Base-by-base conservation (phyloP, 306 rosid genomes). In the Prunus fruticosa region DNA sequence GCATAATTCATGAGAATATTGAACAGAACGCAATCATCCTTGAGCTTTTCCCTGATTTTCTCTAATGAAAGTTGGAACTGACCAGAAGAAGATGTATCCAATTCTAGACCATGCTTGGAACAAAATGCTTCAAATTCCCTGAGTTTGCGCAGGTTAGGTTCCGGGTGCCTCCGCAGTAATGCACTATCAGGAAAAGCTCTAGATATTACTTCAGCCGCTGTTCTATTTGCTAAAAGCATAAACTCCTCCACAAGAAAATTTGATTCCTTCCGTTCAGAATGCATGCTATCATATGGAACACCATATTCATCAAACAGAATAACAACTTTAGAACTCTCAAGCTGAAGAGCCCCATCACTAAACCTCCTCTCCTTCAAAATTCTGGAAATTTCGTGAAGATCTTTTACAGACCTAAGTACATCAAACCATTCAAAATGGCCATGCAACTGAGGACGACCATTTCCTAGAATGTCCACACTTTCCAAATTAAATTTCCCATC, bases 151-250 rank as follows among this genome's bases (percentile, higher is more conserved):
- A 79, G 56, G 73, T 85, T 89, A 73, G 98, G 98, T 74, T 90
- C 92, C 23, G 97, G 97, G 80, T 95, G 98, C 82, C 90, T 90
- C 69, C 98, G 85, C 81, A 95, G 72, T 72, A 95, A 86, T 75
- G 97, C 97, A 75, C 68, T 61, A 47, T 88, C 88, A 27, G 98
- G 97, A 71, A 88, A 92, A 80, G 96, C 95, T 83, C 93, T 86
- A 74, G 87, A 85, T 52, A 95, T 87, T 51, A 92, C 85, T 87
- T 92, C 98, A 30, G 97, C 98, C 3, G 84, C 98, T 46, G 93
- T 88, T 20, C 60, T 77, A 77, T 92, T 95, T 43, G 97, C 97
- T 82, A 95, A 87, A 78, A 92, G 90, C 99, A 95, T 92, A 56
- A 82, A 92, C 85, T 95, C 97, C 87, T 95, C 97, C 3, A 92